Base-by-base conservation (phyloP, 169 alveolate genomes). In the Theileria orientalis region DNA sequence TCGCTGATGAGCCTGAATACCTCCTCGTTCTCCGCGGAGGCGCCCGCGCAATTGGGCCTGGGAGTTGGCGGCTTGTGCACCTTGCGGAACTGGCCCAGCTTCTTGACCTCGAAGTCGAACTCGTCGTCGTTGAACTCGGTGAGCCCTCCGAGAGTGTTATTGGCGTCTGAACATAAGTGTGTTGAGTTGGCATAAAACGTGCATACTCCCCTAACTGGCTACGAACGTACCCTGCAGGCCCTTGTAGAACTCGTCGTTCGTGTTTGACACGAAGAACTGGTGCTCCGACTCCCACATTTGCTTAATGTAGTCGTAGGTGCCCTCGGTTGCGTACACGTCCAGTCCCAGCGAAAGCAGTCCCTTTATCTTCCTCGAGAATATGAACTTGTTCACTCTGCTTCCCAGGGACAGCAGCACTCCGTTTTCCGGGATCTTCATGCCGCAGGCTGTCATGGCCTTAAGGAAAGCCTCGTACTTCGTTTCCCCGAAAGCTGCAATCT, bases 381-480 rank as follows among this genome's bases (percentile, higher is more conserved):
- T 69, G 42, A 87, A 63, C 76, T 87, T 87, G 69, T 83, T 78
- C 57, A 80, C 85, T 35, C 74, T 64, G 66, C 83, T 78, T 44
- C 86, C 90, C 60, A 84, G 57, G 44, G 91, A 84, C 71, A 87
- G 54, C 49, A 87, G 46, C 1, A 87, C 83, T 3, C 90, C 84
- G 25, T 76, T 66, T n/a, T 80, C 60, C 0, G 94, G 94, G 40
- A 92, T 74, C 71, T 82, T 85, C 76, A 87, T 61, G 32, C 95
- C 95, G 9, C 93, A 78, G 32, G 97, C 88, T n/a, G 90, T 42
- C 90, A 92, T 60, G 27, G 95, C 94, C 87, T 93, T 93, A 73
- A 93, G 69, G 72, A 90, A 87, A 0, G 97, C 97, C 79, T 93
- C 97, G 69, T 90, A 89, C 73, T 92, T 92, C 76, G 73, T 89